Evolutionary conservation across 169 alveolate genomes (phyloP).

Genomic region (Plasmodium falciparum): DNA sequence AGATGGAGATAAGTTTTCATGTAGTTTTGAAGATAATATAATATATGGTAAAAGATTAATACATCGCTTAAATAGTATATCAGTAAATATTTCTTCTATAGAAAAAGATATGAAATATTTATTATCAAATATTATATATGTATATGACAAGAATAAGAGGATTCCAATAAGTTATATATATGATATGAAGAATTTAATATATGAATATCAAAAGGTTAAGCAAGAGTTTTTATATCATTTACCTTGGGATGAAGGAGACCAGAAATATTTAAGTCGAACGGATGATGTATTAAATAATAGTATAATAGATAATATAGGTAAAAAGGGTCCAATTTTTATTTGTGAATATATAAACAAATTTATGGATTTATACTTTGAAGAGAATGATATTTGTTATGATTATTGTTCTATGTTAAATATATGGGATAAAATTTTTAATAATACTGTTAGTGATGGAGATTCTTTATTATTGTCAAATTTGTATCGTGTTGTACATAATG

Average conservation of each 20-base stretch:
- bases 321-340: conserved; percentile 21
- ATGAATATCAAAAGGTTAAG: conserved; percentile 54
- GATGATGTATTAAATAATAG: conserved; percentile 3
- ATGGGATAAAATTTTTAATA: conserved; percentile 67
- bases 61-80: conserved; percentile 52
- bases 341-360: conserved; percentile 69
- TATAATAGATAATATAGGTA: not conserved
- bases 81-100: conserved; percentile 54
- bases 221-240: conserved; percentile 33
- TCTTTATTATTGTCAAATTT: conserved; percentile 43
- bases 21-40: conserved; percentile 46
- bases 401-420: conserved; percentile 65
- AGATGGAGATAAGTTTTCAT: conserved; percentile 17
- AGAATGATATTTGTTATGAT: conserved; percentile 61
- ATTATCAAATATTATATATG: conserved; percentile 35
- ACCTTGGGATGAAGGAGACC: conserved; percentile 17
- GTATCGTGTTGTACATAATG: conserved; percentile 37
- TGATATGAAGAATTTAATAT: conserved; percentile 45
- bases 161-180: conserved; percentile 54
- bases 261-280: conserved; percentile 15
- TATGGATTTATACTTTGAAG: conserved; percentile 69
- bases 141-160: conserved; percentile 44
- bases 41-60: conserved; percentile 42
- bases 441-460: conserved; percentile 33
- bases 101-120: conserved; percentile 55